Evolutionary conservation across 2,329 filamentous ascomycete genomes (phyloP), one percentile per base, ranked within the genome.

Genomic region (Thielaviopsis euricoi): DNA sequence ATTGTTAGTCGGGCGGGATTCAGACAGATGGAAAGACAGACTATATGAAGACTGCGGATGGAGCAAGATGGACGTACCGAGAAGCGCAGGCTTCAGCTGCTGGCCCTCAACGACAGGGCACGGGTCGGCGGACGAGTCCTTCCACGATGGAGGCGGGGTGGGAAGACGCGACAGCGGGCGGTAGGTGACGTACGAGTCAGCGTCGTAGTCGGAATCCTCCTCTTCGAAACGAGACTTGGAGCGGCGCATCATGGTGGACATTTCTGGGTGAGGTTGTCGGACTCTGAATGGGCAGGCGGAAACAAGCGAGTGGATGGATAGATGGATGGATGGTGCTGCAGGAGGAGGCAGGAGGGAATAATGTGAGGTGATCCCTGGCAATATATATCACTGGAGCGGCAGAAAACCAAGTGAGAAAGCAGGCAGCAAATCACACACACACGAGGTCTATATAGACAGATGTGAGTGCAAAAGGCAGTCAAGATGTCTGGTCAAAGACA

Each of bases 131-230:
- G 72, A 73, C 19, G 72, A 73, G 61, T 66, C 71, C 60, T 69
- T 70, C 54, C 75, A 76, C 51, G 79, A 82, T 12, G 76, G 76
- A 51, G 82, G 82, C 62, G 82, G 82, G 56, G 82, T 86, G 22
- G 82, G 82, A 22, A 86, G 75, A 67, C 82, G 83, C 29, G 82
- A 85, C 55, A 86, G 73, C 10, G 82, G 82, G 53, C 80, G 77
- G 68, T 85, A 86, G 62, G 81, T 82, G 64, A 82, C 81, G 68
- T 79, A 80, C 62, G 74, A 73, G 60, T 75, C 73, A 62, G 71
- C 72, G 58, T 76, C 73, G 64, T 76, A 72, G 61, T 73, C 71
- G 50, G 64, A 64, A 57, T 63, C 63, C 58, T 63, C 64, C 57
- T 58, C 55, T 48, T 63, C 48, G 52, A 56, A 60, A 19, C 50